Evolutionary conservation across 306 rosid species (phyloP), one percentile per base, ranked within the genome.

Genomic region (Acmispon strigosus): DNA sequence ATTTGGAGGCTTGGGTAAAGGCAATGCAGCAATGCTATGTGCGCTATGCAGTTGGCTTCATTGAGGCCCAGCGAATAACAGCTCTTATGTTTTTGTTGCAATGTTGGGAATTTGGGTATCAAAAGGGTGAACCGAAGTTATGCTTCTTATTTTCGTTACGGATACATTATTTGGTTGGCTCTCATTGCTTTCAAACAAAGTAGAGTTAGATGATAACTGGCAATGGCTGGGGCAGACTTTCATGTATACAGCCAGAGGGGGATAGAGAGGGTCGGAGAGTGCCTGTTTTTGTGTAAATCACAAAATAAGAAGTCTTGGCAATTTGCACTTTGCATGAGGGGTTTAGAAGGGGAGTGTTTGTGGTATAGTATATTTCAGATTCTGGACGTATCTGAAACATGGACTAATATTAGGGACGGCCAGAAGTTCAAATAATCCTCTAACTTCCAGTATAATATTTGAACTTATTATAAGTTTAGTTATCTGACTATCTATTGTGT

Each of bases 31-130:
- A 94, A 50, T 11, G 96, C 50, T 22, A 87, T 81, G 8, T 69
- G 39, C 24, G 80, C 73, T 54, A 90, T 87, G 69, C 70, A 59
- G 10, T 67, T 86, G 8, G 92, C 81, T 74, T 94, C 97, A 0
- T 47, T 15, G 14, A 89, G n/a, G 45, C 69, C 81, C 10, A 69
- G 73, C 17, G 83, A 74, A 47, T 10, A 42, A 2, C 64, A 77
- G 39, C 4, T 11, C 37, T 32, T 32, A 32, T 32, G 37, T 17
- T 49, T 54, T 8, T 61, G 69, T 54, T 67, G 18, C 6, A 32
- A 54, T 75, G 84, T 81, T 80, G 92, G 85, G 60, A 68, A 17
- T 67, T 73, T 52, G 52, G 80, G 81, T 77, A 82, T 77, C 84
- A 90, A 56, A 76, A 48, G 78, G 44, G 70, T 4, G 6, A 29